A percentile compares a stretch with the other conserved stretches of the same genome.
phyloP scores from a whole-genome alignment of 805 yeast genomes.

The Kuraishia cidri region DNA sequence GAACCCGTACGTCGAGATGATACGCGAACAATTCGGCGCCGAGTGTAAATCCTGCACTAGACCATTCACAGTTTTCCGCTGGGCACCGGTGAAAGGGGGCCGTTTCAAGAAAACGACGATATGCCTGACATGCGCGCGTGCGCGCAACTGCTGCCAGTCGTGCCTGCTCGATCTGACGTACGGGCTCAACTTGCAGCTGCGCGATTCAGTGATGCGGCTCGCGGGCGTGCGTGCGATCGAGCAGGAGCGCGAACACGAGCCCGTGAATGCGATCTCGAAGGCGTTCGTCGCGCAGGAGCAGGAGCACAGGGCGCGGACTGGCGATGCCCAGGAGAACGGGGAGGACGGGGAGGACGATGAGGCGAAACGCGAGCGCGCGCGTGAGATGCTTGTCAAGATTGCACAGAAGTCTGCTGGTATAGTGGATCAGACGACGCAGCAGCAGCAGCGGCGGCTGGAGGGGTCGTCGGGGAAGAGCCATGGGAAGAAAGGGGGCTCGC shows the following conservation, averaged over 20 bases:
- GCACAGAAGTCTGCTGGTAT: slow-evolving; percentile 16
- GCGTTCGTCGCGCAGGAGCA: slow-evolving; percentile 44
- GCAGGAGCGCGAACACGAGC: slow-evolving; percentile 24
- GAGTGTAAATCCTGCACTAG: slow-evolving; percentile 81
- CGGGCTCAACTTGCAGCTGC: slow-evolving; percentile 68
- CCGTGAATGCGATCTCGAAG: slow-evolving; percentile 43
- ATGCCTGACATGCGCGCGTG: slow-evolving; percentile 73
- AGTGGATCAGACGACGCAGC: neutral
- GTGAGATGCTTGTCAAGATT: slow-evolving; percentile 40
- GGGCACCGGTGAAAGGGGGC: slow-evolving; percentile 44
- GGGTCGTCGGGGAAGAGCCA: neutral
- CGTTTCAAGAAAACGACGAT: slow-evolving; percentile 54
- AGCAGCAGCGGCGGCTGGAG: neutral
- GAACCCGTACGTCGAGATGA: slow-evolving; percentile 59
- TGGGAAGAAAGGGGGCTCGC: neutral
- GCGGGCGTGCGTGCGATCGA: slow-evolving; percentile 35
- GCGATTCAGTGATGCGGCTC: slow-evolving; percentile 76
- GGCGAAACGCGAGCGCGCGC: slow-evolving; percentile 29
- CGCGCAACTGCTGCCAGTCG: slow-evolving; percentile 78
- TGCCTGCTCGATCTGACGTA: slow-evolving; percentile 79
- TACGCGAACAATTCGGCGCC: slow-evolving; percentile 61
- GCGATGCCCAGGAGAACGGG: slow-evolving; percentile 3
- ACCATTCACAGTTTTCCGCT: slow-evolving; percentile 73
- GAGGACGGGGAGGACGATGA: slow-evolving; percentile 10
- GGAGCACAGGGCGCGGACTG: slow-evolving; percentile 11